Conservation (phyloP, 2,329 filamentous ascomycete species). For the Pezicula carpinea region DNA sequence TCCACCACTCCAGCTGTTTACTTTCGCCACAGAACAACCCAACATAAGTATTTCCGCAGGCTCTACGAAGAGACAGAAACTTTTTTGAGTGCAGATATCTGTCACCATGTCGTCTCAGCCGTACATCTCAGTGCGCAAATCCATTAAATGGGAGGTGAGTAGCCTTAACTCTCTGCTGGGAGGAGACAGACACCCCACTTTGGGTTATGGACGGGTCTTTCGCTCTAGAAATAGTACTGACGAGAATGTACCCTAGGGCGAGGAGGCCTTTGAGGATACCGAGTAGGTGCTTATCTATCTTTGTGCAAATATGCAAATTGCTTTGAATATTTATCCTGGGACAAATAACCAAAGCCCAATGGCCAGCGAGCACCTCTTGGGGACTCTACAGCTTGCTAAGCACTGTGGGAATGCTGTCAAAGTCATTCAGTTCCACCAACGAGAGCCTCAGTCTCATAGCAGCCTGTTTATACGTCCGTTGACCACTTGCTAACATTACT, state of each 20-base stretch:
- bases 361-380: background rate
- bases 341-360: background rate
- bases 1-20: too few relatives aligned
- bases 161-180: background rate
- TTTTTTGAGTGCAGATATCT: background rate
- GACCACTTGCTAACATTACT: background rate
- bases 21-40: too few relatives aligned
- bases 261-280: background rate
- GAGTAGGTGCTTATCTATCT: background rate
- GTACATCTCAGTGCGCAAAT: background rate
- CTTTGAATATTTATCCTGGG: background rate
- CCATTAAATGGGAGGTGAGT: conserved; percentile 1
- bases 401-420: background rate
- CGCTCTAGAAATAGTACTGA: background rate
- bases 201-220: background rate
- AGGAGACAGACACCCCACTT: background rate
- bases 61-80: too few relatives aligned
- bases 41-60: too few relatives aligned
- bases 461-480: background rate
- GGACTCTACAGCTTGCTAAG: background rate
- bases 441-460: background rate
- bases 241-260: background rate
- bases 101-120: background rate
- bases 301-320: background rate
- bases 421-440: background rate